Evolutionary conservation across 768 basidiomycete species (phyloP).

Genomic region (Phanerochaete sordida): DNA sequence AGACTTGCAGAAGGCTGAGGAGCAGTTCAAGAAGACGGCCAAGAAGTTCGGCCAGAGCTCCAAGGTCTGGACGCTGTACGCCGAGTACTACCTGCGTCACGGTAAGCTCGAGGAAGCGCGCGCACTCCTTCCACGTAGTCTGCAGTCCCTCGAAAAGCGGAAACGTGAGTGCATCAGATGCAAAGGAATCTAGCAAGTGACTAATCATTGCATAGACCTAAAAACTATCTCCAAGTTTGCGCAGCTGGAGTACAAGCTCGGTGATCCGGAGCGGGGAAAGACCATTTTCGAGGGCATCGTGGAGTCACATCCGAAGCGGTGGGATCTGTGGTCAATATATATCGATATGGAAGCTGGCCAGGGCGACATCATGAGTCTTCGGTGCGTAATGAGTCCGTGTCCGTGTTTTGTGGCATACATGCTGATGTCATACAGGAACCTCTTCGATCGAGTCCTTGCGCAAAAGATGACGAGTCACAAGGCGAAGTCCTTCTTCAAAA

Average conservation of each 20-base stretch:
- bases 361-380: constrained; percentile 71
- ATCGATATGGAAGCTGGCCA: constrained; percentile 92
- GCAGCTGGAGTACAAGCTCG: constrained; percentile 90
- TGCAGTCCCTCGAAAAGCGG: constrained; percentile 89
- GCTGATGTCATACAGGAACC: constrained; percentile 43
- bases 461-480: constrained; percentile 92
- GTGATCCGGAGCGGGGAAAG: constrained; percentile 91
- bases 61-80: constrained; percentile 90
- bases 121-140: constrained; percentile 77
- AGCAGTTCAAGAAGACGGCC: constrained; percentile 80
- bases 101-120: constrained; percentile 78
- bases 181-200: constrained; percentile 1
- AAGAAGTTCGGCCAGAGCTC: constrained; percentile 95
- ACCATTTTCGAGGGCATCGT: constrained; percentile 96
- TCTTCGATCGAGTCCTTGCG: constrained; percentile 83
- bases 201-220: constrained; percentile 55
- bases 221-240: constrained; percentile 96
- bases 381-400: constrained; percentile 34
- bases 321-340: constrained; percentile 95
- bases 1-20: constrained; percentile 76
- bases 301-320: constrained; percentile 91
- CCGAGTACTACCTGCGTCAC: constrained; percentile 73
- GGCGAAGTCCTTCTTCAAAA: constrained; percentile 98
- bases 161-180: constrained; percentile 64
- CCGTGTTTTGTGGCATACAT: background rate